Evolutionary conservation across 2,329 filamentous ascomycete genomes (phyloP).

Genomic region (Colletotrichum neosansevieriae): DNA sequence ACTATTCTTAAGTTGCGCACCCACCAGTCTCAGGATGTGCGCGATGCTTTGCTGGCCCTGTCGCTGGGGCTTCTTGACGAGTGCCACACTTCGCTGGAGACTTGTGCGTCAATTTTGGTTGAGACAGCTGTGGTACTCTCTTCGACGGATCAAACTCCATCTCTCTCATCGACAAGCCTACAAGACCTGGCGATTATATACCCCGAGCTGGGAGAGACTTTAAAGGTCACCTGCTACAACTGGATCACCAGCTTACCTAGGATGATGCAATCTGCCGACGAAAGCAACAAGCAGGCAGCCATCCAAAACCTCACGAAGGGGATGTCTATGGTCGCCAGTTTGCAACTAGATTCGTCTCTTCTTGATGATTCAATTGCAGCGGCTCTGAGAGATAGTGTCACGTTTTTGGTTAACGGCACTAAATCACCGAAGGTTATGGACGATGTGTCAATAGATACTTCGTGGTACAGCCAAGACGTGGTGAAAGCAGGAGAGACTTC

Average conservation of each 20-base stretch:
- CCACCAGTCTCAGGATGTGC: constrained; percentile 78
- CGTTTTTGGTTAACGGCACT: constrained; percentile 53
- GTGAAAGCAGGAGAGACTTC: constrained; percentile 40
- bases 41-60: constrained; percentile 73
- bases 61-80: constrained; percentile 83
- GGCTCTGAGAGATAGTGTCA: constrained; percentile 81
- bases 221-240: constrained; percentile 79
- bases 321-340: constrained; percentile 72
- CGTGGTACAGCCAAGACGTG: constrained; percentile 47
- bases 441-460: constrained; percentile 47
- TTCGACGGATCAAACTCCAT: constrained; percentile 57
- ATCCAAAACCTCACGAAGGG: constrained; percentile 83
- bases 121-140: constrained; percentile 84
- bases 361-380: constrained; percentile 75
- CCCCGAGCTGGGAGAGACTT: constrained; percentile 68
- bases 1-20: constrained; percentile 81
- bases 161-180: constrained; percentile 62
- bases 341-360: constrained; percentile 73
- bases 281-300: constrained; percentile 77
- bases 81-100: constrained; percentile 78
- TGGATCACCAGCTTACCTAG: constrained; percentile 87
- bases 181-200: constrained; percentile 73
- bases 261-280: constrained; percentile 86
- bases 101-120: constrained; percentile 77
- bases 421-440: constrained; percentile 49